Conservation (phyloP, 2,329 filamentous ascomycete species). For the Pseudogymnoascus sp. region DNA sequence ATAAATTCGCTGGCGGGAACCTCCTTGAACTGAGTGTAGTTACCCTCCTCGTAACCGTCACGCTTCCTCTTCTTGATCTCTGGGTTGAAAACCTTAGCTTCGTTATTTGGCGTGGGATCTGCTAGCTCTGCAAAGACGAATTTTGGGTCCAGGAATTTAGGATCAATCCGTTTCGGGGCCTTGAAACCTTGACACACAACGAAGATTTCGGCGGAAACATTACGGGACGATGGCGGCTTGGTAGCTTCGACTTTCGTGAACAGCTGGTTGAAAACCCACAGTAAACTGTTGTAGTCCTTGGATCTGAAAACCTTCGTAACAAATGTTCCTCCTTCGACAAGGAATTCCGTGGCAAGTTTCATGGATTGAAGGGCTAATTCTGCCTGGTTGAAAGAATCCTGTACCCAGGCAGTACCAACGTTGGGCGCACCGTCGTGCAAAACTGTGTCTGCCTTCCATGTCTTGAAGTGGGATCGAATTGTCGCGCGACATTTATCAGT, state of each 20-base stretch:
- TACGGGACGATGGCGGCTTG: slow-evolving; percentile 90
- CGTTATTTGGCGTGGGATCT: slow-evolving; percentile 81
- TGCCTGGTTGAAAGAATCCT: slow-evolving; percentile 96
- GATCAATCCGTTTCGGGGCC: slow-evolving; percentile 87
- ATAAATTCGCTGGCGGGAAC: slow-evolving; percentile 86
- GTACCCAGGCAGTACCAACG: slow-evolving; percentile 94
- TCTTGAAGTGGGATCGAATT: slow-evolving; percentile 82
- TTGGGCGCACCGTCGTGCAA: slow-evolving; percentile 96
- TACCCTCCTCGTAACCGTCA: slow-evolving; percentile 95
- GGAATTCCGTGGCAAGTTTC: slow-evolving; percentile 89
- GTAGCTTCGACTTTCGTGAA: slow-evolving; percentile 95
- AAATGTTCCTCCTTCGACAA: slow-evolving; percentile 82
- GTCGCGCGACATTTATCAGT: slow-evolving; percentile 92
- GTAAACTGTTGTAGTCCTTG: slow-evolving; percentile 89
- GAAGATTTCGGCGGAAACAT: slow-evolving; percentile 97
- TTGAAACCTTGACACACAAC: slow-evolving; percentile 95
- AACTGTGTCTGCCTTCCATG: slow-evolving; percentile 92
- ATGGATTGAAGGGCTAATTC: slow-evolving; percentile 84
- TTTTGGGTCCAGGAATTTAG: slow-evolving; percentile 80
- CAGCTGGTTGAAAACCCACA: slow-evolving; percentile 97
- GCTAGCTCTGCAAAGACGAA: slow-evolving; percentile 90
- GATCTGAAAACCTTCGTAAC: slow-evolving; percentile 97
- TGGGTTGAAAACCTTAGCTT: slow-evolving; percentile 96
- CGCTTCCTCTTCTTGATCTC: slow-evolving; percentile 96
- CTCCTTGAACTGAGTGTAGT: slow-evolving; percentile 89